phyloP scores from a whole-genome alignment of 2,329 filamentous ascomycete species.

The Diaporthe eres region DNA sequence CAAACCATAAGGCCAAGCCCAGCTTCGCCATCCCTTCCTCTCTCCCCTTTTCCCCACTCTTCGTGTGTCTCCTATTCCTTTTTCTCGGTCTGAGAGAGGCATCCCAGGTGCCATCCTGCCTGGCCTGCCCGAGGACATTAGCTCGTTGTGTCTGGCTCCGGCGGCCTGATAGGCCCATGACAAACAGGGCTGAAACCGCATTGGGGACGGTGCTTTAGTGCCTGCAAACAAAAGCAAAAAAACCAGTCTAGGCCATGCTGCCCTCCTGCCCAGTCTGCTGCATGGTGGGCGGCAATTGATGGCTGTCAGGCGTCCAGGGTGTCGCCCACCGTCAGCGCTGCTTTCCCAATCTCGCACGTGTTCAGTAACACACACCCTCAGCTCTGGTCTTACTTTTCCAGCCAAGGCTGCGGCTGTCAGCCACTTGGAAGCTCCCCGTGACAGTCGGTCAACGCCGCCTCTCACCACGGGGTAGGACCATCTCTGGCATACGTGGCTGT shows the following conservation, averaged over 20 bases:
- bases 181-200: constrained; percentile 4
- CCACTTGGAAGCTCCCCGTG: constrained; percentile 25
- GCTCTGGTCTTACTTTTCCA: constrained; percentile 6
- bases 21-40: not conserved
- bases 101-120: not conserved
- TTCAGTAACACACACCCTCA: constrained; percentile 23
- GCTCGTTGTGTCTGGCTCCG: not conserved
- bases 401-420: constrained; percentile 14
- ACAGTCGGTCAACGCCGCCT: constrained; percentile 7
- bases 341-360: constrained; percentile 7
- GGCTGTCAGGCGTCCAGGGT: not conserved
- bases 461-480: not conserved
- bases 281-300: not conserved
- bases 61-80: not conserved
- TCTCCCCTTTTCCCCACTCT: not conserved
- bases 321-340: not conserved
- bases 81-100: not conserved
- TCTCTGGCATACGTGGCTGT: not conserved
- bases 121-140: not conserved
- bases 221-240: constrained; percentile 8
- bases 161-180: not conserved
- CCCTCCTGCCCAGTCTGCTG: not conserved
- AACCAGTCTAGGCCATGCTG: not conserved
- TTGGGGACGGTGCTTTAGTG: not conserved
- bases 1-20: not conserved